Conservation (phyloP, 179 eudicot species). For the Corrigiola litoralis region DNA sequence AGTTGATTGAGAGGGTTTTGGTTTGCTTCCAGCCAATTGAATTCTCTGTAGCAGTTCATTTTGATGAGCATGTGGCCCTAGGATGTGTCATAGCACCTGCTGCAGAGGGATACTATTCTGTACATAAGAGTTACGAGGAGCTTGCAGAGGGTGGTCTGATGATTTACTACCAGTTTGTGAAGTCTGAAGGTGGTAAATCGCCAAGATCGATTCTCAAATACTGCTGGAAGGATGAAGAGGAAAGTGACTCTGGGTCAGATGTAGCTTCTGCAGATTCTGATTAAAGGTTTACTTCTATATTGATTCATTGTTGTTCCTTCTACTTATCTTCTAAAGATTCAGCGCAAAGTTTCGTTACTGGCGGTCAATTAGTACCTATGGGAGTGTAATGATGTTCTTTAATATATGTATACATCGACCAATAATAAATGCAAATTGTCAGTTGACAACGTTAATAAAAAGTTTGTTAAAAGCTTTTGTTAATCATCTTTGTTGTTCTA, state of each 20-base stretch:
- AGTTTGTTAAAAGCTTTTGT: too few relatives aligned
- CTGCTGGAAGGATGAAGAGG: conserved; percentile 22
- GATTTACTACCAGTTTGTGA: conserved; percentile 32
- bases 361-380: too few relatives aligned
- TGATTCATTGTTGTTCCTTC: not conserved
- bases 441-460: too few relatives aligned
- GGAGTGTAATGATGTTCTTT: too few relatives aligned
- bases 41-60: conserved; percentile 52
- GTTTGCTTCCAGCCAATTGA: conserved; percentile 48
- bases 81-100: not conserved
- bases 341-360: too few relatives aligned
- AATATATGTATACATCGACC: too few relatives aligned
- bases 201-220: conserved; percentile 37
- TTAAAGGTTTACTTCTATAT: not conserved
- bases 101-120: conserved; percentile 32
- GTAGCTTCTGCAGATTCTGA: not conserved
- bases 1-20: conserved; percentile 13
- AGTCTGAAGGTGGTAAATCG: conserved; percentile 29
- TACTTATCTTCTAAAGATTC: too few relatives aligned
- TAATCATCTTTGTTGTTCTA: too few relatives aligned
- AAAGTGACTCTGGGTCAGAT: conserved; percentile 12
- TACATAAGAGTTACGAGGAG: conserved; percentile 30
- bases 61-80: conserved; percentile 14
- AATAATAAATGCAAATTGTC: too few relatives aligned
- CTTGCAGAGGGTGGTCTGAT: conserved; percentile 31